Percentiles rank a stretch among this genome's conserved stretches.
phyloP scores from a whole-genome alignment of 768 basidiomycete species.

The Termitomyces sp. region DNA sequence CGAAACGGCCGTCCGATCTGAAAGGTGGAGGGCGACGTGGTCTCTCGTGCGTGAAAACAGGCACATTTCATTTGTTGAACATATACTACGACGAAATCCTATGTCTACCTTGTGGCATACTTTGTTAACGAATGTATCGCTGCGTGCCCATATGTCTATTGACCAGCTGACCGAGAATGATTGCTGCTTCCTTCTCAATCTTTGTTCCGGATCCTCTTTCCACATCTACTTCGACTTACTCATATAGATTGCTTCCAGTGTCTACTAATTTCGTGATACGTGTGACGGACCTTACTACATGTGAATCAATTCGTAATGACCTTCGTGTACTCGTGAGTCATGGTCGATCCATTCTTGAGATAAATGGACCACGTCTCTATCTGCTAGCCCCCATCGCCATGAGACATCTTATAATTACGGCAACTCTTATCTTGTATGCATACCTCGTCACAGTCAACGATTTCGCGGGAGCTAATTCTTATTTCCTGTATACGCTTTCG shows the following conservation, averaged over 20 bases:
- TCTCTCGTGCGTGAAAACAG: no score
- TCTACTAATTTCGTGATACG: background rate
- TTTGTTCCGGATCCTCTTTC: no score
- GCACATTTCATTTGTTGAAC: no score
- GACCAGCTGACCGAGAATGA: background rate
- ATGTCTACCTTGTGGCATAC: background rate
- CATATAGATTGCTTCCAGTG: no score
- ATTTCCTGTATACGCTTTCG: conserved; percentile 17
- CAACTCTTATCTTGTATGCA: conserved; percentile 1
- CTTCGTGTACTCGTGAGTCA: background rate
- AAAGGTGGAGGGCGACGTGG: no score
- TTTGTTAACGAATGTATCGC: background rate
- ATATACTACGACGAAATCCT: background rate
- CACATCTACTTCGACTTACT: background rate
- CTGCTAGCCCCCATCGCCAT: background rate
- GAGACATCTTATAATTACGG: conserved; percentile 3
- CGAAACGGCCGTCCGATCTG: no score
- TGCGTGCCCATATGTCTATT: background rate
- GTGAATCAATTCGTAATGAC: background rate
- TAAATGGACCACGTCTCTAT: background rate
- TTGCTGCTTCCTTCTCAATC: background rate
- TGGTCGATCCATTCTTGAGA: background rate
- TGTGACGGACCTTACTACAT: background rate
- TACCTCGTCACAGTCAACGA: conserved; percentile 16
- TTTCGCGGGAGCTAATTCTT: conserved; percentile 22